Evolutionary conservation across 2,329 filamentous ascomycete genomes (phyloP), one percentile per base, ranked within the genome.

Genomic region (Aspergillus hortae): DNA sequence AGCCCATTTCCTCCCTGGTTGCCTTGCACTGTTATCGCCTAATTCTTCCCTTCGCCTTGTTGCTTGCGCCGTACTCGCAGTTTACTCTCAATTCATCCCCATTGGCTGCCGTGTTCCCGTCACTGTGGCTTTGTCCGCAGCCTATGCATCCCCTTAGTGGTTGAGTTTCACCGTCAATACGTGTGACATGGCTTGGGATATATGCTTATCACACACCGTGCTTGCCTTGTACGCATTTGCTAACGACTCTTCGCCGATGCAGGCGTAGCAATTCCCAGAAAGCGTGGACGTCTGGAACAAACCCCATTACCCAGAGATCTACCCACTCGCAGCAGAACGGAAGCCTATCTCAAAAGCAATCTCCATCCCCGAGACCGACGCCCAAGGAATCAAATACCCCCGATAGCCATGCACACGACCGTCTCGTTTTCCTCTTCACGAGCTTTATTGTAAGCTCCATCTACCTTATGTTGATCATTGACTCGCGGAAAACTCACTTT

Each of bases 281-380:
- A 68, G 81, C 81, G 63, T 86, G 83, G 83, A 77, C 78, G 45
- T 75, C 79, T 63, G 81, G 80, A 61, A 77, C 79, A 51, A 86
- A 86, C 66, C 80, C 82, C 42, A 79, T 84, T 65, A 83, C 80
- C 17, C 80, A 84, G 60, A 79, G 80, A 59, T 67, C 77, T 43
- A 73, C 77, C 9, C 67, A 74, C 48, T 65, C 69, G 53, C 74
- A 77, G 53, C 74, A 78, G 57, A 86, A 86, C 73, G 83, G 82
- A 60, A 75, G 72, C 55, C 71, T 74, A 58, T 70, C 68, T 38
- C 62, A 73, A 48, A 80, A 76, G 58, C 65, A 72, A 32, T 63
- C 67, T 30, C 61, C 63, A 15, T 67, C 70, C 14, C 62, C 72
- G 14, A 75, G 73, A 55, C 64, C 66, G 49, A 55, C 69, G 49